Base-by-base conservation (phyloP, 2,329 filamentous ascomycete genomes). In the Microsporum canis region DNA sequence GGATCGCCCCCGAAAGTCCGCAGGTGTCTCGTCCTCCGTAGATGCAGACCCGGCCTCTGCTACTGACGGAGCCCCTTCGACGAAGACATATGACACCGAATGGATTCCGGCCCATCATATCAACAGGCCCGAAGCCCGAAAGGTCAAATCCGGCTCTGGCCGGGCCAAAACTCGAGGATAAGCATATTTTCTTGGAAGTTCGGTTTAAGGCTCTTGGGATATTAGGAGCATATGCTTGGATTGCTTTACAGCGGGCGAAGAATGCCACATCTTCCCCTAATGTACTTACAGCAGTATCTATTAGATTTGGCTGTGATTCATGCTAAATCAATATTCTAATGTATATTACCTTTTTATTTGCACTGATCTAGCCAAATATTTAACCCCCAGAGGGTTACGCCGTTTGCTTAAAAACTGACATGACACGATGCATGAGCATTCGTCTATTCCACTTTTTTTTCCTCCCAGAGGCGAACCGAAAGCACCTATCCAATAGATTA, bases 71-170 rank as follows among this genome's bases (percentile, higher is more conserved):
- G 85, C 84, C 64, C 82, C 87, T 61, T 85, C 83, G 65, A 80
- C 85, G 63, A 89, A 89, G 78, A 81, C 81, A 63, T 95, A 91
- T 76, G 91, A 96, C 70, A 87, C 92, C 79, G 89, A 87, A 79
- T 96, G 92, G 91, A 96, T 96, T 69, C 91, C 91, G 34, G 84
- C 86, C 64, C 85, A 88, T 73, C 91, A 97, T 77, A 84, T 96
- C 75, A 89, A 92, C 79, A 87, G 89, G 68, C 91, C 92, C 41
- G 81, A 88, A 67, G 88, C 84, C 55, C 80, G 79, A 68, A 80
- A 84, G 67, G 80, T 86, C 61, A 82, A 83, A 70, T 61, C 60
- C 27, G 79, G 80, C 12, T 60, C 61, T 55, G 49, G 64, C 36
- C 60, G 62, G 34, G 29, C 49, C 10, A 64, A 64, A 57, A 43